Evolutionary conservation across 495 filamentous ascomycete genomes (phyloP), one percentile per base, ranked within the genome.

Genomic region (Penicillium daleae): DNA sequence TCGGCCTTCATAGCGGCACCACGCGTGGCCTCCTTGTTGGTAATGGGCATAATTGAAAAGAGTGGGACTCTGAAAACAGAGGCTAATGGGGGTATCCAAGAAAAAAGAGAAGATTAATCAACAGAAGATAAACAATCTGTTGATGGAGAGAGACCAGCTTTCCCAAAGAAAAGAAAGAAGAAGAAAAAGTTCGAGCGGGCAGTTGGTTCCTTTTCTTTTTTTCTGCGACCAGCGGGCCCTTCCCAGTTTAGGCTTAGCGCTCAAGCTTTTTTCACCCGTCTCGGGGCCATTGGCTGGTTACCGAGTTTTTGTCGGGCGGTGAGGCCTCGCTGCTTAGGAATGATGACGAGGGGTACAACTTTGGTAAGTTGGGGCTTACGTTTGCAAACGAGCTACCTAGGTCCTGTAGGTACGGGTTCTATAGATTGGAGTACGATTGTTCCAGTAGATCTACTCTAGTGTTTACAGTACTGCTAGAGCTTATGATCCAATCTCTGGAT

Each of bases 31-130:
- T 87, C 84, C 62, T 88, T 88, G 76, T 92, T 90, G 62, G 85
- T 80, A 69, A 88, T 83, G 74, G 89, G 83, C 90, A 92, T 92
- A 63, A 70, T 85, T 75, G 66, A 71, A 68, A 66, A 62, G 61
- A 71, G 55, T 57, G 66, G 50, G 61, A 63, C 64, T 71, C 60
- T 58, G 49, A 48, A 49, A 54, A 19, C 56, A 59, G 49, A 62
- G 32, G 48, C 1, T 40, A 39, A 67, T 50, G 27, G 40, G 40
- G 15, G 60, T 50, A 49, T 24, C 54, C 33, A 56, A 51, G 56
- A 52, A 57, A 56, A 26, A 40, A 37, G 53, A 64, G 51, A 48
- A 40, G 61, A 64, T 67, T 71, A 76, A 80, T 78, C 79, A 80
- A 82, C 77, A 78, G 74, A 75, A 71, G 67, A 67, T 68, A 77